Conservation (phyloP, 352 stramenopile genomes). For the Phytophthora macrochlamydospora region DNA sequence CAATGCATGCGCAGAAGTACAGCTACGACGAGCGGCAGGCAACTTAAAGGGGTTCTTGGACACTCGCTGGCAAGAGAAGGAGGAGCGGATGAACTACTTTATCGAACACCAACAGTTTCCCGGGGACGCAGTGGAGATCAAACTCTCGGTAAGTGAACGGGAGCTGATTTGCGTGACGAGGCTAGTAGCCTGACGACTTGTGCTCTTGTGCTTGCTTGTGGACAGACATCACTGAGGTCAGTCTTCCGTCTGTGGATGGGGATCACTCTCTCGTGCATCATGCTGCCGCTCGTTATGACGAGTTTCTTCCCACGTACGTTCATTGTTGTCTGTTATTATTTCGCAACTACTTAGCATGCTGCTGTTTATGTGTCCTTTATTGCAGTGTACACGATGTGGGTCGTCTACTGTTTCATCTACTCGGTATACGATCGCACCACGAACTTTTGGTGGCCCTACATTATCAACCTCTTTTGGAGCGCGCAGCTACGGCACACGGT, state of each 20-base stretch:
- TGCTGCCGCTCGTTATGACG: constrained; percentile 77
- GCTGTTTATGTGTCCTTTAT: constrained; percentile 3
- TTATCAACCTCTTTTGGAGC: constrained; percentile 80
- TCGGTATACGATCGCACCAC: constrained; percentile 85
- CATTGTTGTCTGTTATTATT: constrained; percentile 2
- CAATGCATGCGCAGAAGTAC: constrained; percentile 70
- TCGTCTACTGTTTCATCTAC: constrained; percentile 85
- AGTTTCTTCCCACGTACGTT: constrained; percentile 78
- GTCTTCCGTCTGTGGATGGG: constrained; percentile 81
- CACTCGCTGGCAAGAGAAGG: constrained; percentile 75
- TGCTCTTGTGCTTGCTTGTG: constrained; percentile 9
- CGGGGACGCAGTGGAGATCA: constrained; percentile 29
- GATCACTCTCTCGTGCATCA: constrained; percentile 65
- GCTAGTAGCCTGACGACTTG: background rate
- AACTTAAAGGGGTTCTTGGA: constrained; percentile 75
- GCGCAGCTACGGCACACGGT: constrained; percentile 61
- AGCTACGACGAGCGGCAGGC: constrained; percentile 57
- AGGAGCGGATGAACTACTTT: constrained; percentile 75
- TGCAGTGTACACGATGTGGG: constrained; percentile 79
- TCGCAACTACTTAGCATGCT: background rate
- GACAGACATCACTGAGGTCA: constrained; percentile 59
- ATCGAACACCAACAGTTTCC: constrained; percentile 74
- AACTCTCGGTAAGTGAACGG: constrained; percentile 42
- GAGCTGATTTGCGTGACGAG: background rate
- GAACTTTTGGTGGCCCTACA: constrained; percentile 88